Conservation (phyloP, 1,284 basidiomycete species). For the Ceratobasidium theobromae region DNA sequence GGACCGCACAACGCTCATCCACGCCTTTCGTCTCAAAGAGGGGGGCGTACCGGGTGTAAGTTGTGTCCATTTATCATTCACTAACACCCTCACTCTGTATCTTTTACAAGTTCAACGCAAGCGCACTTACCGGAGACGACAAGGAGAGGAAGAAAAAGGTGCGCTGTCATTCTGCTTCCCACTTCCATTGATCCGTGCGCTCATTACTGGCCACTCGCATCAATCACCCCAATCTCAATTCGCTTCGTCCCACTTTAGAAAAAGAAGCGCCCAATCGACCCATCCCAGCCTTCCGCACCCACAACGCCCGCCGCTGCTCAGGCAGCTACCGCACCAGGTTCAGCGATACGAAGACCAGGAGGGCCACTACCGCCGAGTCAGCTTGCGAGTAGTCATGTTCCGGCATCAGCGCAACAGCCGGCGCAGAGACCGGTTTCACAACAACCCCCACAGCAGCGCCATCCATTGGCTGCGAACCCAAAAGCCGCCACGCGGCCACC, state of each 20-base stretch:
- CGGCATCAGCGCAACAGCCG: not conserved
- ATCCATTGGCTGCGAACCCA: conserved; percentile 19
- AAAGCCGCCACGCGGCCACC: conserved; percentile 3
- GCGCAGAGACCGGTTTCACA: conserved; percentile 4
- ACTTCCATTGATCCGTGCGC: conserved; percentile 27
- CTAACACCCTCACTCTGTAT: conserved; percentile 1
- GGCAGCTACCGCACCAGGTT: not conserved
- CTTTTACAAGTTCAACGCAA: conserved; percentile 25
- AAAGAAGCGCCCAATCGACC: conserved; percentile 31
- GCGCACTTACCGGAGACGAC: conserved; percentile 26
- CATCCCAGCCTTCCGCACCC: conserved; percentile 6
- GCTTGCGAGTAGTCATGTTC: conserved; percentile 7
- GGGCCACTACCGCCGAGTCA: conserved; percentile 6
- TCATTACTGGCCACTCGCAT: not conserved
- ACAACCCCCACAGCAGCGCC: conserved; percentile 5
- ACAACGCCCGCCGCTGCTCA: not conserved
- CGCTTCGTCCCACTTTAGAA: conserved; percentile 1
- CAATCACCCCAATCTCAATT: conserved; percentile 1
- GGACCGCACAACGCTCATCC: conserved; percentile 26
- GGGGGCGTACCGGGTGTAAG: conserved; percentile 28
- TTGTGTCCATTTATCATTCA: not conserved
- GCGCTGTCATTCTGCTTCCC: not conserved
- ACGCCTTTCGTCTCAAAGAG: conserved; percentile 27
- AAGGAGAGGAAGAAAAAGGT: conserved; percentile 31
- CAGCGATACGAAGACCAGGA: conserved; percentile 7